Evolutionary conservation across 2,329 filamentous ascomycete genomes (phyloP).

Genomic region (Cercospora zeae-maydis): DNA sequence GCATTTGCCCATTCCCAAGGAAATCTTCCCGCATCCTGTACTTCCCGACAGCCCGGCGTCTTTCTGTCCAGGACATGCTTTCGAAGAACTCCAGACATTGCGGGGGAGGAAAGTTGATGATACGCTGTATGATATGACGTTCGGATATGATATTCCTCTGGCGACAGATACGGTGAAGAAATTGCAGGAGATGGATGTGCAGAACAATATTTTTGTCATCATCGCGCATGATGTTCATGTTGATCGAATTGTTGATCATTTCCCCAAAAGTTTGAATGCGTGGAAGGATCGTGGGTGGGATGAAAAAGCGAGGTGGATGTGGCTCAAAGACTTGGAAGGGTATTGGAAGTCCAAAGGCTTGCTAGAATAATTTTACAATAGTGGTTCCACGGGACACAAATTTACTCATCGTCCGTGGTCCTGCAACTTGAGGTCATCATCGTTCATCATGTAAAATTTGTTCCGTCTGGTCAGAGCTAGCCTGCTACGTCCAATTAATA

Average conservation of each 20-base stretch:
- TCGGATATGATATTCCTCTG: conserved; percentile 10
- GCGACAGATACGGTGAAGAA: conserved; percentile 7
- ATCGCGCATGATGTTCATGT: not conserved
- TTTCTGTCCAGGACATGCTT: not conserved
- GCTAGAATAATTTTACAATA: not conserved
- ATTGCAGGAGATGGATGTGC: conserved; percentile 8
- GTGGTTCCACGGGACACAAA: not conserved
- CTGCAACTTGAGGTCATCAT: not conserved
- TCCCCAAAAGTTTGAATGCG: not conserved
- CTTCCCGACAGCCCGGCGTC: not conserved
- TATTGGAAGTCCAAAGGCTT: conserved; percentile 4
- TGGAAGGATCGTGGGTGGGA: not conserved
- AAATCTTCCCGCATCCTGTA: not conserved
- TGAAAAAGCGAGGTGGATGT: conserved; percentile 4
- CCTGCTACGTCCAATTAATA: not conserved
- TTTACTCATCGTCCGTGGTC: not conserved
- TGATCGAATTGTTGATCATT: not conserved
- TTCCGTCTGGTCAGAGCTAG: not conserved
- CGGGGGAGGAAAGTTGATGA: not conserved
- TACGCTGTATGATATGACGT: conserved; percentile 3
- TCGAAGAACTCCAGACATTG: not conserved
- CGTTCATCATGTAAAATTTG: not conserved
- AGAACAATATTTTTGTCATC: not conserved
- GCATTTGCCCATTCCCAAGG: not conserved
- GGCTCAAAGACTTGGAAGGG: not conserved